Conservation (phyloP, 768 basidiomycete species). For the Tricholoma saponaceum region DNA sequence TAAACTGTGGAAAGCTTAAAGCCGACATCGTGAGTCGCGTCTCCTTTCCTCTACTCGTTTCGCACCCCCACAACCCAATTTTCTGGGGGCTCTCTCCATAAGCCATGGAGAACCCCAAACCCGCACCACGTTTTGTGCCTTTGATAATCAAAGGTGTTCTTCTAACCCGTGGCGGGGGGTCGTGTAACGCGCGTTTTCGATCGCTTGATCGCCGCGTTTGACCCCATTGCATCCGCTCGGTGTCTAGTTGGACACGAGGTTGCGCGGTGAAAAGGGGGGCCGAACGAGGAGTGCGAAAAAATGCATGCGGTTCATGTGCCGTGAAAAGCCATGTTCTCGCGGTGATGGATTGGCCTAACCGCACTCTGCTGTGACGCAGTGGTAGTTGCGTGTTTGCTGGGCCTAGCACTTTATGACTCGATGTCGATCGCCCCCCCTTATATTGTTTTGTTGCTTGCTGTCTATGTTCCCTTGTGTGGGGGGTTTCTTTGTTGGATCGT, state of each 20-base stretch:
- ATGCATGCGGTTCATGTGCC: slow-evolving; percentile 30
- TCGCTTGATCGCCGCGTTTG: slow-evolving; percentile 92
- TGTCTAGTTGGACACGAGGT: slow-evolving; percentile 79
- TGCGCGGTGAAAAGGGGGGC: slow-evolving; percentile 97
- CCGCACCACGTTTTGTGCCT: slow-evolving; percentile 71
- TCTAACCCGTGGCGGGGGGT: slow-evolving; percentile 67
- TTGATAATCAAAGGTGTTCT: slow-evolving; percentile 82
- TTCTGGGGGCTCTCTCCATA: slow-evolving; percentile 98
- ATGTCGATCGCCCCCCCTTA: slow-evolving; percentile 60
- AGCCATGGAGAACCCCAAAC: slow-evolving; percentile 91
- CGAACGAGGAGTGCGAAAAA: slow-evolving; percentile 91
- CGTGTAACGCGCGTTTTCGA: slow-evolving; percentile 75
- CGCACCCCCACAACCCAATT: slow-evolving; percentile 93
- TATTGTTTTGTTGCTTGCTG: slow-evolving; percentile 27
- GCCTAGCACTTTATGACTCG: slow-evolving; percentile 60
- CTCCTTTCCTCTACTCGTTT: slow-evolving; percentile 86
- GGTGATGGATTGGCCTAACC: slow-evolving; percentile 46
- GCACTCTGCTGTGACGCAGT: slow-evolving; percentile 72
- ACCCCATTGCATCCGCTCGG: slow-evolving; percentile 62
- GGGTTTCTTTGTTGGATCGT: slow-evolving; percentile 19
- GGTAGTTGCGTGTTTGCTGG: slow-evolving; percentile 44
- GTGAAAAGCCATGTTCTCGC: slow-evolving; percentile 29
- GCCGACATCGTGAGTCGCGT: slow-evolving; percentile 91
- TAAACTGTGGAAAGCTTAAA: slow-evolving; percentile 97
- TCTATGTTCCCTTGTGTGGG: slow-evolving; percentile 22